Evolutionary conservation across 2,329 filamentous ascomycete species (phyloP).

Genomic region (Rutstroemia sp.): DNA sequence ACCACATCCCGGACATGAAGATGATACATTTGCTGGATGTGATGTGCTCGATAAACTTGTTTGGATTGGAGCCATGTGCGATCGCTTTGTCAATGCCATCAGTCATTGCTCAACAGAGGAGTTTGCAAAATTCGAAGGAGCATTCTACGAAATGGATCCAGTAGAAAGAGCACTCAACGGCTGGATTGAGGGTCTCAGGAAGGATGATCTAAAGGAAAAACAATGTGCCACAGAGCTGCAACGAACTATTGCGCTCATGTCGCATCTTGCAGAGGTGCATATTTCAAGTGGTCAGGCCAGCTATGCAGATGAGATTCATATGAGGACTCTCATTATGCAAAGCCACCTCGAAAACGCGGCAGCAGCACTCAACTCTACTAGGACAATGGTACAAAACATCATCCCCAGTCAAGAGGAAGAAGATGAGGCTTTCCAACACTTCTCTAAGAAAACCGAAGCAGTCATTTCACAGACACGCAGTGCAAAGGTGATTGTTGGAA

Average conservation of each 20-base stretch:
- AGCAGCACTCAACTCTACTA: conserved; percentile 55
- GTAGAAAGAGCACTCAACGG: conserved; percentile 83
- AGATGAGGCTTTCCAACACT: conserved; percentile 58
- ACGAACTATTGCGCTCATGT: conserved; percentile 76
- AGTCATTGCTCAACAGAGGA: conserved; percentile 68
- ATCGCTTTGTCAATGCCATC: conserved; percentile 76
- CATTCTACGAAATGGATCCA: conserved; percentile 80
- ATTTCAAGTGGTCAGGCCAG: conserved; percentile 62
- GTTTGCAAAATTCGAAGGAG: conserved; percentile 72
- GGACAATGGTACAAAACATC: conserved; percentile 58
- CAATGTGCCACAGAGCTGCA: conserved; percentile 76
- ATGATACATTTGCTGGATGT: conserved; percentile 72
- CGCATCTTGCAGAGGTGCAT: conserved; percentile 77
- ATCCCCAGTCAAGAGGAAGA: conserved; percentile 52
- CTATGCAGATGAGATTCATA: conserved; percentile 72
- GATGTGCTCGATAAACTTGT: conserved; percentile 80
- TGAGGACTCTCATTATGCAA: conserved; percentile 69
- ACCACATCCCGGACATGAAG: conserved; percentile 59
- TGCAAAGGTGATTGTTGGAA: conserved; percentile 74
- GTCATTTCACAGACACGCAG: conserved; percentile 71
- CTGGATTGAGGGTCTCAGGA: conserved; percentile 78
- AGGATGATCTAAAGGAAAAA: conserved; percentile 78
- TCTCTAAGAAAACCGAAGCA: conserved; percentile 62
- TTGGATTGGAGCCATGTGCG: conserved; percentile 76
- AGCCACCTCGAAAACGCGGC: conserved; percentile 76